phyloP scores from a whole-genome alignment of 352 stramenopile genomes.

The Elongisporangium undulatum region DNA sequence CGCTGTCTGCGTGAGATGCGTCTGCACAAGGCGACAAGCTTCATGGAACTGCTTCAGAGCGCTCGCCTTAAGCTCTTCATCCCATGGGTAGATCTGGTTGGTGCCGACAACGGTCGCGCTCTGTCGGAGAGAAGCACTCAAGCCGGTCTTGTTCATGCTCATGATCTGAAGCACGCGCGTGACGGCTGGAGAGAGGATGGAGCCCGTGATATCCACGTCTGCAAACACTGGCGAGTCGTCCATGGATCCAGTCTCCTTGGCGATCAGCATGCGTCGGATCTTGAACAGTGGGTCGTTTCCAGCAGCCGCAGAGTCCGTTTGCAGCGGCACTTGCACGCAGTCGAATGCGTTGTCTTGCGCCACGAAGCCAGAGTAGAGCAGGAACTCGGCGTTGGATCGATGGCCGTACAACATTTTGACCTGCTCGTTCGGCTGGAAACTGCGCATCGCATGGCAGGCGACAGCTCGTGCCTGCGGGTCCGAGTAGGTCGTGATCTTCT shows the following conservation, averaged over 20 bases:
- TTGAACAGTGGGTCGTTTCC: slow-evolving; percentile 28
- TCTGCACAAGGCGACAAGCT: slow-evolving; percentile 5
- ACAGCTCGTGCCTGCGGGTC: slow-evolving; percentile 24
- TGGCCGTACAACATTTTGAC: slow-evolving; percentile 64
- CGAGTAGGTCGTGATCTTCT: slow-evolving; percentile 36
- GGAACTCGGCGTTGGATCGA: slow-evolving; percentile 41
- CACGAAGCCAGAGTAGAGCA: slow-evolving; percentile 62
- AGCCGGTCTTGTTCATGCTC: slow-evolving; percentile 26
- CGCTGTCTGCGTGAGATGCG: neutral
- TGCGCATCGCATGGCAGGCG: slow-evolving; percentile 33
- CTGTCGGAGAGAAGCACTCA: slow-evolving; percentile 21
- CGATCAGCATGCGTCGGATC: slow-evolving; percentile 35
- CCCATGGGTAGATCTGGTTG: slow-evolving; percentile 17
- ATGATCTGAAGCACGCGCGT: slow-evolving; percentile 26
- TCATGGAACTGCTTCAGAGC: slow-evolving; percentile 9
- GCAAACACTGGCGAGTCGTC: slow-evolving; percentile 11
- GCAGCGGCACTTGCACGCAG: slow-evolving; percentile 15
- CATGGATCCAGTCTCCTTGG: slow-evolving; percentile 26
- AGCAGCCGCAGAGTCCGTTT: slow-evolving; percentile 2
- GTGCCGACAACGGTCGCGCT: slow-evolving; percentile 13
- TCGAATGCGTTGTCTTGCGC: slow-evolving; percentile 30
- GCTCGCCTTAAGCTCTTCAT: slow-evolving; percentile 14
- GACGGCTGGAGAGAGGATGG: slow-evolving; percentile 16
- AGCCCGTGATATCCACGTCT: slow-evolving; percentile 18
- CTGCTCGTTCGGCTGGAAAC: slow-evolving; percentile 28